phyloP scores from a whole-genome alignment of 1,139 yeast genomes.

The Kazachstania sp. region DNA sequence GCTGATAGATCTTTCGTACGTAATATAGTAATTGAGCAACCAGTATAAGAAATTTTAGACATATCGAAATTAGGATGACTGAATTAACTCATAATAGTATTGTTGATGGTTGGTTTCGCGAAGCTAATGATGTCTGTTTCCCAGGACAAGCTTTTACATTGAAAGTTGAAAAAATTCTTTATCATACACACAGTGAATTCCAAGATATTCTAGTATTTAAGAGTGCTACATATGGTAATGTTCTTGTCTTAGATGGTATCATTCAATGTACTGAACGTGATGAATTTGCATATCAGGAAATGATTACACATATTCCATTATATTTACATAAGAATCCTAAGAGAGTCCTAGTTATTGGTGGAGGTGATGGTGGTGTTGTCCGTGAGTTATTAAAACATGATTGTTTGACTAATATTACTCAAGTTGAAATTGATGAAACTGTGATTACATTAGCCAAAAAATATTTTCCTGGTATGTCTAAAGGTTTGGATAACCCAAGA shows the following conservation, averaged over 20 bases:
- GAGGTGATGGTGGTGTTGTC: constrained; percentile 95
- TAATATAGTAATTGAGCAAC: no score
- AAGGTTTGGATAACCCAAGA: constrained; percentile 58
- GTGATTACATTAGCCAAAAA: constrained; percentile 70
- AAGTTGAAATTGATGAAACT: constrained; percentile 86
- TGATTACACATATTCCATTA: constrained; percentile 84
- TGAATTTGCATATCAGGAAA: constrained; percentile 90
- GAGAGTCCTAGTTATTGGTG: constrained; percentile 77
- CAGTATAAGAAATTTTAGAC: no score
- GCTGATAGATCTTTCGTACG: no score
- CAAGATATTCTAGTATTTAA: constrained; percentile 85
- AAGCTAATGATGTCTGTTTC: constrained; percentile 78
- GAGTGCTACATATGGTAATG: constrained; percentile 81
- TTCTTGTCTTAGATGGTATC: constrained; percentile 80
- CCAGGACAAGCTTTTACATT: constrained; percentile 95
- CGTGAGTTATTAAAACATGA: constrained; percentile 85
- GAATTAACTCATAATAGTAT: constrained; percentile 17
- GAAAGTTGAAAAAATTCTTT: constrained; percentile 68
- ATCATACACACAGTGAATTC: constrained; percentile 68
- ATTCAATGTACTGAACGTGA: constrained; percentile 92
- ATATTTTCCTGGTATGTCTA: constrained; percentile 76
- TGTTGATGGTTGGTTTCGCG: constrained; percentile 85
- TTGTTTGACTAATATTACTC: constrained; percentile 57
- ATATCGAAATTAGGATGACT: not conserved
- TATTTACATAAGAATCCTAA: constrained; percentile 83